A percentile compares a stretch with the other conserved stretches of the same genome.
Conservation (phyloP, 805 yeast species). For the Lachancea mirantina region DNA sequence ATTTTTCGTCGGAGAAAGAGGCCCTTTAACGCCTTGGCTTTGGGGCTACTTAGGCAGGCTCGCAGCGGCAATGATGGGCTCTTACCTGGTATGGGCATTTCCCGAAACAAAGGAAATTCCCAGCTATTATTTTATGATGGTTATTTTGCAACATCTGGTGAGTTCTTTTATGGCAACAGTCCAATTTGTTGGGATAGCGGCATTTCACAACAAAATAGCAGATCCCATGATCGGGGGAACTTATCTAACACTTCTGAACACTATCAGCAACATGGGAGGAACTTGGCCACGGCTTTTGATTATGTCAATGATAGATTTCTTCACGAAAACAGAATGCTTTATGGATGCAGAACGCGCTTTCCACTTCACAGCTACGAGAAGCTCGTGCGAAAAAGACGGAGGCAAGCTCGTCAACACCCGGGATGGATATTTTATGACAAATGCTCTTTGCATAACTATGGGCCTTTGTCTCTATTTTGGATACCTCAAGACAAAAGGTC, state of each 20-base stretch:
- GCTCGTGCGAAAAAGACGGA: constrained; percentile 42
- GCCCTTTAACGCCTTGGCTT: constrained; percentile 84
- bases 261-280: constrained; percentile 89
- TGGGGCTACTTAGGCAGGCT: constrained; percentile 79
- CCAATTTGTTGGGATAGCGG: constrained; percentile 89
- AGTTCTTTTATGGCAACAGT: constrained; percentile 92
- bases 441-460: constrained; percentile 56
- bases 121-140: constrained; percentile 52
- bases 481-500: constrained; percentile 59
- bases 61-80: constrained; percentile 68
- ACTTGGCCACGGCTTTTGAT: constrained; percentile 94
- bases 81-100: constrained; percentile 60
- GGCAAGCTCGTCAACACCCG: constrained; percentile 49
- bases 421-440: constrained; percentile 85
- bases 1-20: constrained; percentile 29
- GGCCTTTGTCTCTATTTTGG: constrained; percentile 60
- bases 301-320: constrained; percentile 68
- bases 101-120: constrained; percentile 50
- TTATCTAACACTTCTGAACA: constrained; percentile 92
- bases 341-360: constrained; percentile 17
- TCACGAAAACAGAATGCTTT: constrained; percentile 60
- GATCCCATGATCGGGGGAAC: constrained; percentile 97
- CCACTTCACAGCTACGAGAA: constrained; percentile 37
- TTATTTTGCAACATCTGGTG: constrained; percentile 73
- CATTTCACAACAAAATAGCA: constrained; percentile 92